Percentiles rank a stretch among this genome's conserved stretches.
Evolutionary conservation across 192 early-diverging fungal genomes (phyloP).

Genomic region (Coemansia umbellata): DNA sequence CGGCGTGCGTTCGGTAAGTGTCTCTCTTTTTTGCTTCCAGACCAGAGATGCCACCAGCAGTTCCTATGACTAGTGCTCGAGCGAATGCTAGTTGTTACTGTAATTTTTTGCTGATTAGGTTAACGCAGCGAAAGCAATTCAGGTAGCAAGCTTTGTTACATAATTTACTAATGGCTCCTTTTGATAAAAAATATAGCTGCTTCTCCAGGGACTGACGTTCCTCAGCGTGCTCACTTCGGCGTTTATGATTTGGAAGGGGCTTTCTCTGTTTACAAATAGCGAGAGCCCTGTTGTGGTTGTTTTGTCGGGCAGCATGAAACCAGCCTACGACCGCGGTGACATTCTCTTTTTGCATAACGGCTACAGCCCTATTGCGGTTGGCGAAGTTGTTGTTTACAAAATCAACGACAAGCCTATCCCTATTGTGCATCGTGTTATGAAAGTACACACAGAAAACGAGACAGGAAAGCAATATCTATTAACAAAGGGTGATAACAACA

Average conservation of each 20-base stretch:
- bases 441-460: slow-evolving; percentile 76
- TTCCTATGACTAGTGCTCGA: too few relatives aligned
- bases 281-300: slow-evolving; percentile 98
- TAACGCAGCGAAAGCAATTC: too few relatives aligned
- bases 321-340: slow-evolving; percentile 92
- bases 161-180: too few relatives aligned
- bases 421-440: slow-evolving; percentile 94
- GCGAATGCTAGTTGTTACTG: too few relatives aligned
- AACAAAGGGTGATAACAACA: slow-evolving; percentile 98
- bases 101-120: too few relatives aligned
- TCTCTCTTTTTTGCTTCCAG: background rate
- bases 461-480: slow-evolving; percentile 81
- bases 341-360: slow-evolving; percentile 79
- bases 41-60: background rate
- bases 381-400: slow-evolving; percentile 96
- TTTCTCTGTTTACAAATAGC: slow-evolving; percentile 79
- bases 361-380: slow-evolving; percentile 69
- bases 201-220: slow-evolving; percentile 82
- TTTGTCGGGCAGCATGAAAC: slow-evolving; percentile 95
- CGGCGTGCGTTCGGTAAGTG: slow-evolving; percentile 48
- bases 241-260: slow-evolving; percentile 95
- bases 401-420: slow-evolving; percentile 83
- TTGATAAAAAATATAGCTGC: slow-evolving; percentile 23
- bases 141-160: too few relatives aligned
- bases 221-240: slow-evolving; percentile 86